phyloP scores from a whole-genome alignment of 495 filamentous ascomycete species.

The Jackrogersella minutella region DNA sequence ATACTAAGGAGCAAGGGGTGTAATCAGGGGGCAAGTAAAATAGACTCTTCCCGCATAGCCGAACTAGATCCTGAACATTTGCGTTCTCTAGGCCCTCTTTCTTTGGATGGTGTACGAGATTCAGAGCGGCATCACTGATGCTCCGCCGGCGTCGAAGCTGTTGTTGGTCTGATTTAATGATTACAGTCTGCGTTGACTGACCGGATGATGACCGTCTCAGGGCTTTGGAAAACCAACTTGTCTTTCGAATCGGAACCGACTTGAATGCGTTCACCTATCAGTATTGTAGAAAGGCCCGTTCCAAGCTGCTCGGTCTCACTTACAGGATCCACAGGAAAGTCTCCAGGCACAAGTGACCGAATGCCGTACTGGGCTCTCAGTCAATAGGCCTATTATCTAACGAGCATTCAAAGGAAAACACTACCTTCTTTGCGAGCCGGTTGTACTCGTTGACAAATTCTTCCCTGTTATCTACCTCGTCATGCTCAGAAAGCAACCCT shows the following conservation, averaged over 20 bases:
- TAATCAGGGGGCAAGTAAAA: slow-evolving; percentile 73
- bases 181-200: slow-evolving; percentile 20
- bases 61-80: slow-evolving; percentile 68
- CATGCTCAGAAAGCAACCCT: slow-evolving; percentile 45
- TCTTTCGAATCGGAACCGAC: slow-evolving; percentile 21
- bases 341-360: slow-evolving; percentile 43
- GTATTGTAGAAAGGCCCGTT: neutral
- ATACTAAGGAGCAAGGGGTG: slow-evolving; percentile 66
- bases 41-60: slow-evolving; percentile 75
- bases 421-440: slow-evolving; percentile 59
- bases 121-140: slow-evolving; percentile 61
- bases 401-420: neutral
- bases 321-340: slow-evolving; percentile 27
- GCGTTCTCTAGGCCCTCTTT: slow-evolving; percentile 68
- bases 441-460: slow-evolving; percentile 63
- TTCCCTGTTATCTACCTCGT: slow-evolving; percentile 52
- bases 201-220: slow-evolving; percentile 36
- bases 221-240: slow-evolving; percentile 41
- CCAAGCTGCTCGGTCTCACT: neutral
- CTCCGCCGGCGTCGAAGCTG: slow-evolving; percentile 51
- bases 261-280: neutral
- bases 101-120: slow-evolving; percentile 53
- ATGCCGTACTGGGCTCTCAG: slow-evolving; percentile 50
- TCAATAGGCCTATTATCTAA: neutral
- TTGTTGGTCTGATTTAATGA: slow-evolving; percentile 17